Evolutionary conservation across 2,329 filamentous ascomycete species (phyloP).

Genomic region (Neofusicoccum laricinum): DNA sequence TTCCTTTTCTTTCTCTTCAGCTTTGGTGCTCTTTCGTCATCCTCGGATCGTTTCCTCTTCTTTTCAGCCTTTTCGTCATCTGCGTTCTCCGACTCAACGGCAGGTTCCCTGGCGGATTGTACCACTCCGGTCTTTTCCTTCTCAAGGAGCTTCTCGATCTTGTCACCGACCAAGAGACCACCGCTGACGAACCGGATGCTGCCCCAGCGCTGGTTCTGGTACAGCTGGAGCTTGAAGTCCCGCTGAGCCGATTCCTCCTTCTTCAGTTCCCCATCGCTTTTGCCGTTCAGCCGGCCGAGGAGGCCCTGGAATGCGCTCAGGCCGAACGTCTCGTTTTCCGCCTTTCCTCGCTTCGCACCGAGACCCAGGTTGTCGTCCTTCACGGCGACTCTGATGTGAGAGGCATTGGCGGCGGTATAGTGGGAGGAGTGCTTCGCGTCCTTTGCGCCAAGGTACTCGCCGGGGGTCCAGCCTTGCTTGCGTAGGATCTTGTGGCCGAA

Average conservation of each 20-base stretch:
- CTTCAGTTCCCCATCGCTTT: constrained; percentile 68
- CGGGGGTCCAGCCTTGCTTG: constrained; percentile 86
- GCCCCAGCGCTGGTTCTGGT: constrained; percentile 73
- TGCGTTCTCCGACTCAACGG: background rate
- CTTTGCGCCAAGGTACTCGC: constrained; percentile 74
- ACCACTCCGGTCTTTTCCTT: background rate
- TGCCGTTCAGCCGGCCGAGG: constrained; percentile 85
- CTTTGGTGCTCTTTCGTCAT: constrained; percentile 29
- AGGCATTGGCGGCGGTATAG: constrained; percentile 76
- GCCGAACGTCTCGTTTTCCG: constrained; percentile 70
- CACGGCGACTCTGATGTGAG: constrained; percentile 78
- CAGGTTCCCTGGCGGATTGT: constrained; percentile 27
- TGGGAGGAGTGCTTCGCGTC: constrained; percentile 71
- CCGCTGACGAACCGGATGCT: constrained; percentile 80
- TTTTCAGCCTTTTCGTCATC: constrained; percentile 20
- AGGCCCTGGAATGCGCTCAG: constrained; percentile 84
- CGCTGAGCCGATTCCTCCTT: constrained; percentile 67
- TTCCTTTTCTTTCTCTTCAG: constrained; percentile 39
- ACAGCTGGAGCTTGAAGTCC: constrained; percentile 69
- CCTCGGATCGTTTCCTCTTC: constrained; percentile 34
- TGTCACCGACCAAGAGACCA: constrained; percentile 66
- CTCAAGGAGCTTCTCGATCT: constrained; percentile 45
- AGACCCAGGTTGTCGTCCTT: constrained; percentile 92
- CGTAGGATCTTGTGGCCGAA: constrained; percentile 90
- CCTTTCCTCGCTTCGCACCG: constrained; percentile 73